Conservation (phyloP, 768 basidiomycete genomes). For the Phlegmacium glaucopus region DNA sequence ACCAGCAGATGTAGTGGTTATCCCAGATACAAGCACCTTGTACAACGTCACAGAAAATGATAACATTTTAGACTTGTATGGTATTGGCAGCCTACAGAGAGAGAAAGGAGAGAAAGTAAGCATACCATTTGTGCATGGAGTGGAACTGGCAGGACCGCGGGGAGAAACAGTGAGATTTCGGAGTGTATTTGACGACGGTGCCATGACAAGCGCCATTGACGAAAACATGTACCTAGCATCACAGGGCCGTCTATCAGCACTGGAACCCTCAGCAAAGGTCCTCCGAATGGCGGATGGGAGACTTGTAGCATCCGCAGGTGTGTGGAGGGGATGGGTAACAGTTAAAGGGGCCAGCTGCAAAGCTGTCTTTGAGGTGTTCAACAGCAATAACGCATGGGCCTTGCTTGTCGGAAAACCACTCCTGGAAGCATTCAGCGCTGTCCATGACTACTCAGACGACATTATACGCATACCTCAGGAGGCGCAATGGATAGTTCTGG, state of each 20-base stretch:
- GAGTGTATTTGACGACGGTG: slow-evolving; percentile 26
- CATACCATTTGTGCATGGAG: slow-evolving; percentile 18
- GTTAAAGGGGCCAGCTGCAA: slow-evolving; percentile 6
- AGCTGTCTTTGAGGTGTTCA: slow-evolving; percentile 19
- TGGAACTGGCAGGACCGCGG: slow-evolving; percentile 9
- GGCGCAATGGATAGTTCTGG: neutral
- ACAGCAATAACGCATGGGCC: slow-evolving; percentile 23
- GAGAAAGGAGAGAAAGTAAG: neutral
- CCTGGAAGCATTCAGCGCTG: slow-evolving; percentile 15
- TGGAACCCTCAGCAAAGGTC: slow-evolving; percentile 7
- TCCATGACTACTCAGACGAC: slow-evolving; percentile 23
- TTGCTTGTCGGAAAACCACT: slow-evolving; percentile 26
- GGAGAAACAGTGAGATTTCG: slow-evolving; percentile 15
- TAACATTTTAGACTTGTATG: slow-evolving; percentile 2
- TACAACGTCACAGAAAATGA: neutral
- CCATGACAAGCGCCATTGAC: slow-evolving; percentile 25
- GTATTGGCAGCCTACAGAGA: neutral
- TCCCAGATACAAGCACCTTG: slow-evolving; percentile 3
- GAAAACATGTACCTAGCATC: slow-evolving; percentile 10
- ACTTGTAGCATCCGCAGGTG: slow-evolving; percentile 10
- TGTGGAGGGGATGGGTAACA: slow-evolving; percentile 16
- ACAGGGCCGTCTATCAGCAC: slow-evolving; percentile 4
- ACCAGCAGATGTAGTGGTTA: neutral
- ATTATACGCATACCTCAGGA: neutral
- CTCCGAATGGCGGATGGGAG: slow-evolving; percentile 31